A percentile compares a stretch with the other conserved stretches of the same genome.
These are phyloP conservation scores for Silene uniflora DNA, from an alignment of 148 eudicot genomes.

Conservation along the genomic window DNA sequence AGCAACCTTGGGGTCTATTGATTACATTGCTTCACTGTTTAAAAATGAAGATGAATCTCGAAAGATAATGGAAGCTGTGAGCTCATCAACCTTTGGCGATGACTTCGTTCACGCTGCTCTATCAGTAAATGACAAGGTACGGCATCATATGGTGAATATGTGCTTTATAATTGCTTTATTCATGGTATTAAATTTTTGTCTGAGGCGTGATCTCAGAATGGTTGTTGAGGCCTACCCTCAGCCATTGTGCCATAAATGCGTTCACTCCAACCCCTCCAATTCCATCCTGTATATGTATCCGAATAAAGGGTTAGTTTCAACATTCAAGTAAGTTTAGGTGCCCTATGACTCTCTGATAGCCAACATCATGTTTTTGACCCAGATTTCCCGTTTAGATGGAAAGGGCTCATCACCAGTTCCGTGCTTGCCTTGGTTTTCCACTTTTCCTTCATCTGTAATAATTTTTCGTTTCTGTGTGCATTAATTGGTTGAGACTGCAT, in stretches of 20 bases:
- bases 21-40: slow-evolving; percentile 74
- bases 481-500: not conserved
- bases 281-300: too few relatives aligned
- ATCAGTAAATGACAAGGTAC: slow-evolving; percentile 77
- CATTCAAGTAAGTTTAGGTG: not conserved
- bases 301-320: not conserved
- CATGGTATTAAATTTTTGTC: too few relatives aligned
- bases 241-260: too few relatives aligned
- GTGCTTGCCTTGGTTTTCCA: not conserved
- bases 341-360: not conserved
- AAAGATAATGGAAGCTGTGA: slow-evolving; percentile 72
- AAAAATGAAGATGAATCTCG: slow-evolving; percentile 62
- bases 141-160: not conserved
- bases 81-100: slow-evolving; percentile 63
- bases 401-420: not conserved
- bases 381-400: not conserved
- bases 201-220: too few relatives aligned
- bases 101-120: slow-evolving; percentile 95
- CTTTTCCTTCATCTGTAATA: not conserved
- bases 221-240: too few relatives aligned
- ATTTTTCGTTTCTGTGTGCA: not conserved
- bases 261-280: too few relatives aligned
- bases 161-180: not conserved
- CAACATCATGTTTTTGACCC: not conserved
- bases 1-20: slow-evolving; percentile 94